Percentiles rank a stretch among this genome's conserved stretches.
Conservation (phyloP, 495 filamentous ascomycete genomes). For the Cudoniella acicularis region DNA sequence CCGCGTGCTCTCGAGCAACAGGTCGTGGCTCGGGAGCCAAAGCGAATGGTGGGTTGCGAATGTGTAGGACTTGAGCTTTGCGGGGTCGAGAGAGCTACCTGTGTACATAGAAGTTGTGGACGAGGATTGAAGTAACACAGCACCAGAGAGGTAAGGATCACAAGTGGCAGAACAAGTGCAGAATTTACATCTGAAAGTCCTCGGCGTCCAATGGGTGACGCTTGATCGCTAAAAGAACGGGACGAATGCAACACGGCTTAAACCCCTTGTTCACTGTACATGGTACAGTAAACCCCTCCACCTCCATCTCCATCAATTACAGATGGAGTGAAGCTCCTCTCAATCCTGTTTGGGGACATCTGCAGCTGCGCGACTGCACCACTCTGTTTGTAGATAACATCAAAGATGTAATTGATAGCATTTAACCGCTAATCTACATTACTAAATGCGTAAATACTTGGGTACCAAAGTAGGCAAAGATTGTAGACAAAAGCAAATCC, state of each 20-base stretch:
- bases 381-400: background rate
- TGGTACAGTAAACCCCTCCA: background rate
- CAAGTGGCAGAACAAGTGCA: background rate
- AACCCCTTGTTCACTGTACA: too few relatives aligned
- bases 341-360: background rate
- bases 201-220: background rate
- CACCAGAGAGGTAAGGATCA: background rate
- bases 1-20: background rate
- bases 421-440: too few relatives aligned
- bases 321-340: background rate
- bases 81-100: slow-evolving; percentile 14
- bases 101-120: background rate
- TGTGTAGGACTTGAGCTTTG: background rate
- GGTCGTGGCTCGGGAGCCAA: background rate
- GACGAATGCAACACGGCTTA: too few relatives aligned
- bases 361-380: background rate
- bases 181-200: too few relatives aligned
- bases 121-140: too few relatives aligned
- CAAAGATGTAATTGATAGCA: background rate
- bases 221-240: background rate
- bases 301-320: too few relatives aligned
- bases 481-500: too few relatives aligned
- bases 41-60: background rate
- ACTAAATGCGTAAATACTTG: too few relatives aligned
- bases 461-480: too few relatives aligned